Base-by-base conservation (phyloP, 2,329 filamentous ascomycete species). In the Furcasterigmium sp. region DNA sequence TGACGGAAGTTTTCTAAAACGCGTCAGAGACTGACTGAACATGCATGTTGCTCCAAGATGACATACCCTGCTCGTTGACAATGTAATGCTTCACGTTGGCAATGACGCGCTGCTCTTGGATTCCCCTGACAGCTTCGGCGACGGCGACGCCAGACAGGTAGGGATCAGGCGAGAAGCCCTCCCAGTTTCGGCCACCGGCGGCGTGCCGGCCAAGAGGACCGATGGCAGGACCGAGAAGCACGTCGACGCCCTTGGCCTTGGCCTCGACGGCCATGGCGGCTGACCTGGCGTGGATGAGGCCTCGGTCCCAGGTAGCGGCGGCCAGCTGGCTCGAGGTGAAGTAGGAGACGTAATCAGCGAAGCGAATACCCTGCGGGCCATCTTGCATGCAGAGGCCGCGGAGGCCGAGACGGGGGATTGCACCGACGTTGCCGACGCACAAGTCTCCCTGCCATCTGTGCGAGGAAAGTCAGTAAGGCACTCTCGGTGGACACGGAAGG, bases 341-440 rank as follows among this genome's bases (percentile, higher is more conserved):
- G 2, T 84, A 90, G 28, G 87, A 91, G 56, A 81, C 82, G 63
- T 85, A 91, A 63, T 95, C 89, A 51, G 78, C 70, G 45, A 83
- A 76, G 41, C 90, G 85, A 44, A 95, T 70, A 47, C 90, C 91
- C 2, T 93, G 70, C 6, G 90, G 90, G 3, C 85, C 84, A 59
- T 95, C 91, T 56, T 95, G 89, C 71, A 93, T 69, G 61, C 91
- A 96, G n/a, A 95, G 69, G 20, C 81, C 73, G 52, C 76, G 80
- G 53, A 90, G 76, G 10, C 82, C 83, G 5, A 90, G 67, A 29
- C 84, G 76, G 14, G 85, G 85, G 34, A 90, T 73, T 7, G 84
- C 70, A 32, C 87, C 87, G 14, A 70, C 71, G 53, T 93, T 84
- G 47, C 90, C 90, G 11, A 95, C 88, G 54, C 88, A 93, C 50